Evolutionary conservation across 257 asterid species (phyloP).

Genomic region (Cinchona pubescens): DNA sequence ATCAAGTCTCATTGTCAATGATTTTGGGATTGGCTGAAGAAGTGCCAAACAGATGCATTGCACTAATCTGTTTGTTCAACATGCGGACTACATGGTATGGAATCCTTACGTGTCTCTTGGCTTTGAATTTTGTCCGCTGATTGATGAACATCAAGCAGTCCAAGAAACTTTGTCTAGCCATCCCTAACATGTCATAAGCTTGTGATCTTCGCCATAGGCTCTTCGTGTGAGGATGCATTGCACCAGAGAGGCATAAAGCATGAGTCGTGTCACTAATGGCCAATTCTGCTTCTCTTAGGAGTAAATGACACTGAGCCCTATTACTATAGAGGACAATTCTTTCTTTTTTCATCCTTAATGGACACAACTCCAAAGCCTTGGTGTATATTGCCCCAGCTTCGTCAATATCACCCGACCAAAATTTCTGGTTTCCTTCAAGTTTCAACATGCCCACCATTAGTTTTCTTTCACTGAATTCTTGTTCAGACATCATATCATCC

Average conservation of each 20-base stretch:
- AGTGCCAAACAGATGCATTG: slow-evolving; percentile 16
- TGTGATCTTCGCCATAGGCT: slow-evolving; percentile 46
- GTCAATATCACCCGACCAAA: slow-evolving; percentile 22
- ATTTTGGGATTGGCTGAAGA: not conserved
- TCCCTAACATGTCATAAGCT: slow-evolving; percentile 36
- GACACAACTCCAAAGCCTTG: slow-evolving; percentile 33
- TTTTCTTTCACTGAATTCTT: slow-evolving; percentile 20
- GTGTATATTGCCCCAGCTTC: slow-evolving; percentile 22
- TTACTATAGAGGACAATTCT: slow-evolving; percentile 38
- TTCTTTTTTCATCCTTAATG: slow-evolving; percentile 25
- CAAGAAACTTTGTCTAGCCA: slow-evolving; percentile 32
- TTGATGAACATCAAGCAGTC: slow-evolving; percentile 36
- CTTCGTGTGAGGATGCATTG: slow-evolving; percentile 22
- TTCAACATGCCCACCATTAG: slow-evolving; percentile 21
- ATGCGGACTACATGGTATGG: slow-evolving; percentile 30
- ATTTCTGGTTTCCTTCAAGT: slow-evolving; percentile 33
- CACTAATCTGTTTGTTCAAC: slow-evolving; percentile 33
- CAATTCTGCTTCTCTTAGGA: slow-evolving; percentile 26
- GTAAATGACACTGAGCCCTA: slow-evolving; percentile 33
- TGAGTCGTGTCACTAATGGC: slow-evolving; percentile 37
- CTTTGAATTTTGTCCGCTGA: slow-evolving; percentile 13
- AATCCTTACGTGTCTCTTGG: slow-evolving; percentile 11
- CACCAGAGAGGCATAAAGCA: slow-evolving; percentile 35
- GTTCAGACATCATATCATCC: slow-evolving; percentile 24
- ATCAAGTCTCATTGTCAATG: not conserved